phyloP scores from a whole-genome alignment of 805 yeast species.

The Scheffersomyces ergatensis region DNA sequence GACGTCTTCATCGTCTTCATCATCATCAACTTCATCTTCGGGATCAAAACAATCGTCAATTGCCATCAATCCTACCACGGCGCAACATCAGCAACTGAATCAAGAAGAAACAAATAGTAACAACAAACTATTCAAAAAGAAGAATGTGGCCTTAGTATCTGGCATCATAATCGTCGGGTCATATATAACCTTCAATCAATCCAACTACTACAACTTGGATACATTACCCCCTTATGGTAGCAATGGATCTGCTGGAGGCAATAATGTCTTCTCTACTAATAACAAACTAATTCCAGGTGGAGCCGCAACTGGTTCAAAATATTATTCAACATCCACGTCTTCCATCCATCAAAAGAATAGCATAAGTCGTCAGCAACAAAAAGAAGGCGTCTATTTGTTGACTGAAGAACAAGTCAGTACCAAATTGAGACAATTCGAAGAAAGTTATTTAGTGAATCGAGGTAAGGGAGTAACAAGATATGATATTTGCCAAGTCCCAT shows the following conservation, averaged over 20 bases:
- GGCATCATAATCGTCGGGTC: conserved; percentile 44
- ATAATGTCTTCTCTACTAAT: conserved; percentile 8
- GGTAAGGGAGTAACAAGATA: conserved; percentile 87
- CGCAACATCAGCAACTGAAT: conserved; percentile 1
- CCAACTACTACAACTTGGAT: conserved; percentile 41
- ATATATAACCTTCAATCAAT: conserved; percentile 36
- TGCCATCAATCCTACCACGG: not conserved
- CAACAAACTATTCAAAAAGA: conserved; percentile 19
- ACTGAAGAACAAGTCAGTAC: conserved; percentile 70
- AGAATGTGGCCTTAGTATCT: conserved; percentile 38
- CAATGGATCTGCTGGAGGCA: conserved; percentile 4
- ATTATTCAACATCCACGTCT: conserved; percentile 41
- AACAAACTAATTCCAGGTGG: conserved; percentile 14
- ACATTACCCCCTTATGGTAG: conserved; percentile 21
- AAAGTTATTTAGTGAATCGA: conserved; percentile 74
- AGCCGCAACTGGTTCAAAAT: conserved; percentile 15
- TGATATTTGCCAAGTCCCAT: conserved; percentile 85
- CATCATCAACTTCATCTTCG: conserved; percentile 8
- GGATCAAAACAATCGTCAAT: conserved; percentile 5
- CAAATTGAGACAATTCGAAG: conserved; percentile 70
- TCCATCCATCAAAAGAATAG: conserved; percentile 43
- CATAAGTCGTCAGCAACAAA: conserved; percentile 43
- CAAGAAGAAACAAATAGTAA: not conserved
- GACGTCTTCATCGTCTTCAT: conserved; percentile 13
- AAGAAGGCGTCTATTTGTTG: conserved; percentile 55